Evolutionary conservation across 805 yeast genomes (phyloP).

Genomic region (Kuraishia ogatae): DNA sequence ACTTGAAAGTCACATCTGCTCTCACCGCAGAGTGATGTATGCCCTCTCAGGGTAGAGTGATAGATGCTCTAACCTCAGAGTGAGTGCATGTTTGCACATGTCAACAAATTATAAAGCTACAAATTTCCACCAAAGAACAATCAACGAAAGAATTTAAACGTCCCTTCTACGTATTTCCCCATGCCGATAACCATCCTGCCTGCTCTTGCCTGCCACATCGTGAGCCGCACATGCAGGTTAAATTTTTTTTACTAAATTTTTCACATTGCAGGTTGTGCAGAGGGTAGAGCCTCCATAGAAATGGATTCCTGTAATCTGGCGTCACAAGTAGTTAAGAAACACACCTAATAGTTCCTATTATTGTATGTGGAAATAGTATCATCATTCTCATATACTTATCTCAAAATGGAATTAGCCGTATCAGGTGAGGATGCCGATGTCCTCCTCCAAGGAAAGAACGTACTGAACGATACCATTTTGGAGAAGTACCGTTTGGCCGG

Average conservation of each 20-base stretch:
- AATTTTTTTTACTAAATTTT: not conserved
- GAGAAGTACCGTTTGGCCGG: slow-evolving; percentile 89
- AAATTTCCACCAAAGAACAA: too few species aligned
- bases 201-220: not conserved
- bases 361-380: too few species aligned
- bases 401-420: slow-evolving; percentile 61
- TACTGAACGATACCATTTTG: slow-evolving; percentile 48
- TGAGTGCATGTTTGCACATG: too few species aligned
- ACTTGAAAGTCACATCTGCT: too few species aligned
- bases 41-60: too few species aligned
- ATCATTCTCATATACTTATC: not conserved
- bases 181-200: not conserved
- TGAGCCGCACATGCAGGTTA: slow-evolving; percentile 1
- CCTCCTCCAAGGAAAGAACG: slow-evolving; percentile 64
- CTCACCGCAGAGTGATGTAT: too few species aligned
- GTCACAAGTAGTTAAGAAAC: too few species aligned
- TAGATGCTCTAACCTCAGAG: too few species aligned
- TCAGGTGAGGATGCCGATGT: slow-evolving; percentile 68
- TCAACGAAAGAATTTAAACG: too few species aligned
- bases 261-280: not conserved
- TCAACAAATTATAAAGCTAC: too few species aligned
- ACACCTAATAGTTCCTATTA: too few species aligned
- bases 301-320: not conserved
- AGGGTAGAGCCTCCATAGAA: not conserved
- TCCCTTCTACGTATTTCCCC: not conserved